These are phyloP conservation scores for Akanthomyces dipterigenus DNA, from an alignment of 2,329 filamentous ascomycete genomes.

Conservation along the genomic window DNA sequence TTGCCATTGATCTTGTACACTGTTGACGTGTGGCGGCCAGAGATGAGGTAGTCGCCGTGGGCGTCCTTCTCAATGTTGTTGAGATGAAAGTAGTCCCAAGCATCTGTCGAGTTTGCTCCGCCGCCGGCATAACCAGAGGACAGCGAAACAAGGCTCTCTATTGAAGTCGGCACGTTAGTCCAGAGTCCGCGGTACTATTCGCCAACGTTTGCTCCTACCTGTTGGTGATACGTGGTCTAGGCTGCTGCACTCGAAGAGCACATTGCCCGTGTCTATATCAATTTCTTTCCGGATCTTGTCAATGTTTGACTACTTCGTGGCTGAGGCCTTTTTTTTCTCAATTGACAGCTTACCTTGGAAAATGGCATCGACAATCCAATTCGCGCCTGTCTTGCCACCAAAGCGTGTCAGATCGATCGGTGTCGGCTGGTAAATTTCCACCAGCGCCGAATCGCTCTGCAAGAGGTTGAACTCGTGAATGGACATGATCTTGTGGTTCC, in stretches of 20 bases:
- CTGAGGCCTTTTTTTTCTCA: too few relatives aligned
- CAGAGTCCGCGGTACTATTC: too few relatives aligned
- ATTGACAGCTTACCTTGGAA: conserved; percentile 42
- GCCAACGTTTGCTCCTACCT: conserved; percentile 13
- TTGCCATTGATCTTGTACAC: conserved; percentile 41
- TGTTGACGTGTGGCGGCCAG: conserved; percentile 41
- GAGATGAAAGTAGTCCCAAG: conserved; percentile 24
- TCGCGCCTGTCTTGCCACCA: conserved; percentile 40
- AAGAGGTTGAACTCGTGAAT: conserved; percentile 51
- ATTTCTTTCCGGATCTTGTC: conserved; percentile 19
- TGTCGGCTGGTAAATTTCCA: conserved; percentile 47
- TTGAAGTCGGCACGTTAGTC: too few relatives aligned
- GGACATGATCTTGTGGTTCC: conserved; percentile 41
- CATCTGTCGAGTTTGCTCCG: conserved; percentile 24
- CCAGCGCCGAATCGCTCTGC: conserved; percentile 43
- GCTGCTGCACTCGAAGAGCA: conserved; percentile 40
- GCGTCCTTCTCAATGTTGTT: not conserved
- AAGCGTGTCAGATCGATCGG: conserved; percentile 37
- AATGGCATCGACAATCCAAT: conserved; percentile 49
- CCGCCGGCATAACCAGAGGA: conserved; percentile 34
- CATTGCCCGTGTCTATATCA: conserved; percentile 40
- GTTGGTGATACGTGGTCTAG: conserved; percentile 22
- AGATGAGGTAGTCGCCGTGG: conserved; percentile 45
- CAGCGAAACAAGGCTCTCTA: conserved; percentile 39
- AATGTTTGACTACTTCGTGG: too few relatives aligned